Conservation (phyloP, 2,329 filamentous ascomycete species). For the Hortaea werneckii region DNA sequence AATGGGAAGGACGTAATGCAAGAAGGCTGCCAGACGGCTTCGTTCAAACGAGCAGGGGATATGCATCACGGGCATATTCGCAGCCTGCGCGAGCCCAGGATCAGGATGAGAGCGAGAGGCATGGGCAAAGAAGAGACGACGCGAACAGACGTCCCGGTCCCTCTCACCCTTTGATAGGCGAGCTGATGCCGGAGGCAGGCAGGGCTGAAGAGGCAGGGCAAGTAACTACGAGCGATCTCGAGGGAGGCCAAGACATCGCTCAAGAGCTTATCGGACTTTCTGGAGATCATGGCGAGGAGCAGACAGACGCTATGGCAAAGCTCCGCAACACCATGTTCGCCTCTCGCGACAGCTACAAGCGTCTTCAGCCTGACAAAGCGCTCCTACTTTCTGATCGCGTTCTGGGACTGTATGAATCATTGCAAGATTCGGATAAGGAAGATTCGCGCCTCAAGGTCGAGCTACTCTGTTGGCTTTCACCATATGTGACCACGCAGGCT, state of each 20-base stretch:
- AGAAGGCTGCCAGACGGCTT: slow-evolving; percentile 15
- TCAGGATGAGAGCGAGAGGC: not conserved
- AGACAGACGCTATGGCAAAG: not conserved
- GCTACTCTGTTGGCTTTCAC: slow-evolving; percentile 18
- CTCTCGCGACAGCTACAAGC: not conserved
- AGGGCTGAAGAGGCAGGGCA: not conserved
- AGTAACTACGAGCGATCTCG: not conserved
- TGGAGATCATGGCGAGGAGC: slow-evolving; percentile 6
- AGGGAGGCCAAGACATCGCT: not conserved
- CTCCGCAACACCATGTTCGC: slow-evolving; percentile 3
- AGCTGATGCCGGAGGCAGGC: not conserved
- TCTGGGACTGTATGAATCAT: slow-evolving; percentile 28
- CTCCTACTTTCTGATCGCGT: slow-evolving; percentile 7
- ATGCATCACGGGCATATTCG: slow-evolving; percentile 12
- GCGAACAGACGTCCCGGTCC: not conserved
- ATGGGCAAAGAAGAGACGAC: not conserved
- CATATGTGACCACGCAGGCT: slow-evolving; percentile 7
- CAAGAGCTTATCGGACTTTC: slow-evolving; percentile 5
- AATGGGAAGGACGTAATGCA: slow-evolving; percentile 18
- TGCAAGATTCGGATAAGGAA: slow-evolving; percentile 13
- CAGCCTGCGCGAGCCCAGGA: not conserved
- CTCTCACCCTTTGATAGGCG: not conserved
- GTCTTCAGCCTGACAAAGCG: not conserved
- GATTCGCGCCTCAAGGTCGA: slow-evolving; percentile 15
- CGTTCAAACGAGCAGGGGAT: slow-evolving; percentile 18